phyloP scores from a whole-genome alignment of 495 filamentous ascomycete species.

The Penicillium cinerascens region DNA sequence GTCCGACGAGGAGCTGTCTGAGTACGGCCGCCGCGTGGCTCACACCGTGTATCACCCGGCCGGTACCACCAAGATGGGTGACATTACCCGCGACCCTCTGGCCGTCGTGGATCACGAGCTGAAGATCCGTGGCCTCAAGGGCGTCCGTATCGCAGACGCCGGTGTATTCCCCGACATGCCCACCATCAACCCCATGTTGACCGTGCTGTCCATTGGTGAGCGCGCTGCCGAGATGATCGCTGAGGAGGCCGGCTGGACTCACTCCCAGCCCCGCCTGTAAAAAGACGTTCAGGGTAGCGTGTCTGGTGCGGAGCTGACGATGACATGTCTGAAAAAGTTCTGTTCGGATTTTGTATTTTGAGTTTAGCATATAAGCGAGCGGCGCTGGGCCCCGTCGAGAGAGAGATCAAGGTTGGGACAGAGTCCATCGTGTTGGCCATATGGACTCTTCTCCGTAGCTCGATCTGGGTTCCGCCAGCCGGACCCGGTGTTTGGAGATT shows the following conservation, averaged over 20 bases:
- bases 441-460: not conserved
- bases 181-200: conserved; percentile 65
- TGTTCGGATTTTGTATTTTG: conserved; percentile 10
- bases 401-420: not conserved
- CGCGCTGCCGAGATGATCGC: conserved; percentile 62
- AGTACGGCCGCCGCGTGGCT: conserved; percentile 70
- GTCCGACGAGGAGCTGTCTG: conserved; percentile 66
- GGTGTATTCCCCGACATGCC: conserved; percentile 68
- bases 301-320: not conserved
- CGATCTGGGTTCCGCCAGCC: conserved; percentile 8
- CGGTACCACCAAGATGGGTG: conserved; percentile 85
- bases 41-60: conserved; percentile 87
- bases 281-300: not conserved
- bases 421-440: not conserved
- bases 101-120: conserved; percentile 62
- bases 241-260: conserved; percentile 57
- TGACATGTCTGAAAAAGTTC: conserved; percentile 14
- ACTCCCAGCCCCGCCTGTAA: conserved; percentile 47
- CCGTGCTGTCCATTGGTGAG: conserved; percentile 62
- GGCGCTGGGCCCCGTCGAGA: conserved; percentile 13
- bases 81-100: conserved; percentile 56
- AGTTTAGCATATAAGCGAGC: conserved; percentile 26
- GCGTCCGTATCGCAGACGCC: conserved; percentile 62
- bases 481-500: conserved; percentile 3
- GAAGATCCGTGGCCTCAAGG: conserved; percentile 54